Evolutionary conservation across 2,329 filamentous ascomycete genomes (phyloP).

Genomic region (Exophiala alcalophila): DNA sequence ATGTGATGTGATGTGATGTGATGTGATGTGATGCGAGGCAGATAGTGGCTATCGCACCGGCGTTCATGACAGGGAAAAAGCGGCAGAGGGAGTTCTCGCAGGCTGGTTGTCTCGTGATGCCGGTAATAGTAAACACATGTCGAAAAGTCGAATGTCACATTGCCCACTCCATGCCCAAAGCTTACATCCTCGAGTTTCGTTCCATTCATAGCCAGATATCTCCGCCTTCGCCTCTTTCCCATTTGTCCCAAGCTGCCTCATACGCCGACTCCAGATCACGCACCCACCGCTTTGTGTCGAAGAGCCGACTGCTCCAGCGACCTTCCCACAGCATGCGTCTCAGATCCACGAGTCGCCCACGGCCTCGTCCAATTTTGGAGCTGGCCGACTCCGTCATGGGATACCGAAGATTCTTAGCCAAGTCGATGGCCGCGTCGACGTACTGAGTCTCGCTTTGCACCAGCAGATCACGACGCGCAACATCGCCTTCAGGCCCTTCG

Average conservation of each 20-base stretch:
- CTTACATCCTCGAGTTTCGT: too few species aligned
- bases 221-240: constrained; percentile 81
- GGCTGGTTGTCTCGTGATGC: too few species aligned
- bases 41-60: too few species aligned
- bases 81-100: too few species aligned
- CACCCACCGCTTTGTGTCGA: constrained; percentile 91
- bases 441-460: constrained; percentile 77
- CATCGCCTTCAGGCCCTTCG: constrained; percentile 62
- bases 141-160: too few species aligned
- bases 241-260: constrained; percentile 80
- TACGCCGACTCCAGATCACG: constrained; percentile 84
- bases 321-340: constrained; percentile 77
- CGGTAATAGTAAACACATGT: too few species aligned
- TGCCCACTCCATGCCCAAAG: too few species aligned
- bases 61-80: too few species aligned
- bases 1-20: too few species aligned
- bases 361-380: constrained; percentile 33
- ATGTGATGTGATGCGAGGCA: too few species aligned
- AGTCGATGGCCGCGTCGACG: constrained; percentile 68
- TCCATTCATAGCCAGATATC: constrained; percentile 73
- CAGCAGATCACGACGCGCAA: constrained; percentile 72
- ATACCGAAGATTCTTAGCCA: constrained; percentile 66
- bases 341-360: constrained; percentile 72
- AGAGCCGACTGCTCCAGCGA: constrained; percentile 82
- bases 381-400: constrained; percentile 34